Base-by-base conservation (phyloP, 2,329 filamentous ascomycete species). In the Calycina herbarum region DNA sequence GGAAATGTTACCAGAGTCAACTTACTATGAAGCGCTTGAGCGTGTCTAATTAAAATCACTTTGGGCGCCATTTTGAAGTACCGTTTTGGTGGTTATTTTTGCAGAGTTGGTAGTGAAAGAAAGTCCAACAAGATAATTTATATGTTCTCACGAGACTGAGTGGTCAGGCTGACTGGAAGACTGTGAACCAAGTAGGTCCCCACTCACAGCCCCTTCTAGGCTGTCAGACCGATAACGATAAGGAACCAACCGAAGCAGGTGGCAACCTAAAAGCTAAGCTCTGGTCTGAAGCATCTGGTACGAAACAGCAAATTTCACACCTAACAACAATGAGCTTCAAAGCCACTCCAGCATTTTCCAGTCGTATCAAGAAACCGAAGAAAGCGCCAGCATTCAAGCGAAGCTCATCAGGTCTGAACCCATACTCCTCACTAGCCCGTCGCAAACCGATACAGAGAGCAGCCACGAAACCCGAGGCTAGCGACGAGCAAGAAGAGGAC, bases 41-140 rank as follows among this genome's bases (percentile, higher is more conserved):
- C 79, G 64, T 81, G 79, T 59, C 79, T 74, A 66, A 81, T 78
- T 5, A 81, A 67, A 66, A 81, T 77, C n/a, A 80, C 70, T 5
- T 75, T 74, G 5, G 78, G 78, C 15, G 78, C 69, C 79, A 80
- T 80, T 31, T 65, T 68, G 51, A 51, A 31, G 35, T 54, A 35
- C 59, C 42, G 33, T 17, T 64, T 38, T 57, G 27, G n/a, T 27
- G 38, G n/a, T 33, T 33, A 3, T 13, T 24, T 27, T 63, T 33
- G 27, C 5, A 62, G 29, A 7, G 13, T 17, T 57, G 54, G 54
- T 15, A 10, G 54, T 57, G 45, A 27, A 38, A 57, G 20, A 56
- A 38, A 56, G 56, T 15, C 20, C 45, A 51, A 51, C 45, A 24
- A 42, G 35, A 24, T 45, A 13, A 17, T 60, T 24, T 42, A 45